phyloP scores from a whole-genome alignment of 1,284 basidiomycete species.

The Rhodofomes roseus region DNA sequence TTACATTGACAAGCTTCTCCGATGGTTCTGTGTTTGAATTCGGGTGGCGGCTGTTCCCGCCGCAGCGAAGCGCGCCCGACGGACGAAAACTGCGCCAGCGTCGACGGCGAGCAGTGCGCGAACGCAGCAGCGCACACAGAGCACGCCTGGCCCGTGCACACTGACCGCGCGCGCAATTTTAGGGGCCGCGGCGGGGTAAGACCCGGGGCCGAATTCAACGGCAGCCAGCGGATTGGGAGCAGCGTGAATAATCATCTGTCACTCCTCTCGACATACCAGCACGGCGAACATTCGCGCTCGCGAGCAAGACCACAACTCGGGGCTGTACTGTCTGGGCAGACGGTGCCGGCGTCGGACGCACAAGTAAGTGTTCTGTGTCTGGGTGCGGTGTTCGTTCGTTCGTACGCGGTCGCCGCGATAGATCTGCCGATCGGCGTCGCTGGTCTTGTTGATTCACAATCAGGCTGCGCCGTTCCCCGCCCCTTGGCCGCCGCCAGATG shows the following conservation, averaged over 20 bases:
- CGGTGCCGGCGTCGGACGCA: neutral
- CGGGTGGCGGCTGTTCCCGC: constrained; percentile 3
- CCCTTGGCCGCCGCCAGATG: constrained; percentile 5
- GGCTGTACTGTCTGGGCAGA: neutral
- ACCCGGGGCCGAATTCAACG: constrained; percentile 2
- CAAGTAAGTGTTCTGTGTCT: constrained; percentile 6
- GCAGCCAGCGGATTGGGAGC: constrained; percentile 3
- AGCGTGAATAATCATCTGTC: constrained; percentile 10
- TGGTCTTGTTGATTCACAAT: constrained; percentile 12
- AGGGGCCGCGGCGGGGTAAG: constrained; percentile 1
- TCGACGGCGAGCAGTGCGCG: neutral
- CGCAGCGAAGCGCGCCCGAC: neutral
- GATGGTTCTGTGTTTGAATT: constrained; percentile 18
- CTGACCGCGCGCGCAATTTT: neutral
- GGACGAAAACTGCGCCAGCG: neutral
- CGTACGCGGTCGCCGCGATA: constrained; percentile 1
- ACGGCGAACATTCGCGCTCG: neutral
- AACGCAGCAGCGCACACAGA: neutral
- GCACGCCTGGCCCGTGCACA: neutral
- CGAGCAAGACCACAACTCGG: neutral
- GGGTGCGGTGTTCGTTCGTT: too few relatives aligned
- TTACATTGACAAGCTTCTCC: constrained; percentile 17
- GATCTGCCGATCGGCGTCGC: constrained; percentile 15
- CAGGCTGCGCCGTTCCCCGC: constrained; percentile 5
- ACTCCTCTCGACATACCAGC: constrained; percentile 2